phyloP scores from a whole-genome alignment of 768 basidiomycete genomes.

The Panellus pusillus region DNA sequence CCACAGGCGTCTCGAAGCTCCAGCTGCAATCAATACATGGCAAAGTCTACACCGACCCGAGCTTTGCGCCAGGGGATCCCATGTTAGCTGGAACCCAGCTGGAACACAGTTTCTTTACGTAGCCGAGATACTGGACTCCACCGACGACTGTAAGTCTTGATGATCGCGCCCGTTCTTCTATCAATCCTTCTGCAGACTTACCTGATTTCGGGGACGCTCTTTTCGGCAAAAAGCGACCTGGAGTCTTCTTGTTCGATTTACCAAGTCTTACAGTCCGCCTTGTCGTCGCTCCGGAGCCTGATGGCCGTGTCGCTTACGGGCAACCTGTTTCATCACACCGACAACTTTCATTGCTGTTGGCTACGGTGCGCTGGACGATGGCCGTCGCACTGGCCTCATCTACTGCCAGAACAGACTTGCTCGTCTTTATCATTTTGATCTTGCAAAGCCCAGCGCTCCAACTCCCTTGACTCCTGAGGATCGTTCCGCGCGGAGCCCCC shows the following conservation, averaged over 20 bases:
- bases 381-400: background rate
- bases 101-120: background rate
- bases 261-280: background rate
- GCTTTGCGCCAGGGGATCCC: no score
- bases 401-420: slow-evolving; percentile 2
- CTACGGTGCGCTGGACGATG: background rate
- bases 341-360: background rate
- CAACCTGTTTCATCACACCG: background rate
- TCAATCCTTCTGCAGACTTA: background rate
- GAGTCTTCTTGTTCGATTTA: background rate
- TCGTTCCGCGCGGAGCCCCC: background rate
- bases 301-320: background rate
- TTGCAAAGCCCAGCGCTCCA: background rate
- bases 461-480: background rate
- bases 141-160: background rate
- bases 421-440: background rate
- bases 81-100: no score
- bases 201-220: background rate
- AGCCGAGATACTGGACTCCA: background rate
- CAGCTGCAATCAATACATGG: no score
- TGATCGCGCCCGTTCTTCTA: background rate
- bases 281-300: background rate
- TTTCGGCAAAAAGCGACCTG: background rate
- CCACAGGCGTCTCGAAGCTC: no score
- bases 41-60: no score